Evolutionary conservation across 192 early-diverging fungal genomes (phyloP).

Genomic region (Pecoramyces ruminantium): DNA sequence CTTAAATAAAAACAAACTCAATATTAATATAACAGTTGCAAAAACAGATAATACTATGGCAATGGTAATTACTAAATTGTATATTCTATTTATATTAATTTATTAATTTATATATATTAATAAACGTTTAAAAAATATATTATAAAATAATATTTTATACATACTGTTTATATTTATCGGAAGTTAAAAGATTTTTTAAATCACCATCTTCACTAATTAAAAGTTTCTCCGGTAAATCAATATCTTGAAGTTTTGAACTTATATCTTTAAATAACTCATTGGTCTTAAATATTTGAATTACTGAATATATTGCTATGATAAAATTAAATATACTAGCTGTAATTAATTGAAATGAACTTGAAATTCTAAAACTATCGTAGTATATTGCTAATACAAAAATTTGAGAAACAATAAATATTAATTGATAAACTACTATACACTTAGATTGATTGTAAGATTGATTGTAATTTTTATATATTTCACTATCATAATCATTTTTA

Average conservation of each 20-base stretch:
- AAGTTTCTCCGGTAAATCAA: no score
- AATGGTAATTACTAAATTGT: no score
- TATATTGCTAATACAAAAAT: not conserved
- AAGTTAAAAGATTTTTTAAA: no score
- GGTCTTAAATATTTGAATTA: not conserved
- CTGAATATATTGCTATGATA: not conserved
- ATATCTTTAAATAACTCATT: not conserved
- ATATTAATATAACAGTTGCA: not conserved
- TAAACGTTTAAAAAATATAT: no score
- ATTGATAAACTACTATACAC: not conserved
- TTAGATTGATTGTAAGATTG: not conserved
- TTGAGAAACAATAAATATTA: not conserved
- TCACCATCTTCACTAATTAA: no score
- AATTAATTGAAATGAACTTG: not conserved
- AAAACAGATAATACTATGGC: not conserved
- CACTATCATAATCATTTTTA: no score
- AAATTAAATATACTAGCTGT: not conserved
- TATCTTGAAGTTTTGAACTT: no score
- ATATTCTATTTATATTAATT: no score
- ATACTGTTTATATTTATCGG: no score
- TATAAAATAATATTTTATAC: no score
- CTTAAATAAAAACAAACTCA: not conserved
- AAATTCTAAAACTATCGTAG: not conserved
- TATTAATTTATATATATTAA: no score
- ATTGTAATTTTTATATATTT: no score